Evolutionary conservation across 768 basidiomycete species (phyloP), one percentile per base, ranked within the genome.

Genomic region (Pisolithus marmoratus): DNA sequence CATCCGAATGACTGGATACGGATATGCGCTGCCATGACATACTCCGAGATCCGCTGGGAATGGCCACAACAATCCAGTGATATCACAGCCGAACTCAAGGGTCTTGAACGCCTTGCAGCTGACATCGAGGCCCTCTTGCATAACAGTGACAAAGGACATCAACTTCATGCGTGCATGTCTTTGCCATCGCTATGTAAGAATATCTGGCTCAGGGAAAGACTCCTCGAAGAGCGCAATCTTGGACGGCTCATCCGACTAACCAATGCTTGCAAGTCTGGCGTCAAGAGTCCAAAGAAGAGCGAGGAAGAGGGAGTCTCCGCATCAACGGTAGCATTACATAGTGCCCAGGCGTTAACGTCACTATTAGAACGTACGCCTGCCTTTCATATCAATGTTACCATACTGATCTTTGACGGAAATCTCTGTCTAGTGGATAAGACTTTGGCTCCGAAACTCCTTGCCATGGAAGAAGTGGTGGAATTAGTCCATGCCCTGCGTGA

Each of bases 151-250:
- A 27, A 43, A 42, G 55, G 49, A 4, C n/a, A n/a, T 8, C 52
- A 53, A 29, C 19, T 38, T 40, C 65, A 63, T 3, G 65, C 57
- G 31, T 68, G 67, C 57, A 58, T 55, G 5, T 68, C 54, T 40
- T 27, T 67, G 5, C 67, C 67, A 0, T 60, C 65, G 8, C 63
- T 67, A 37, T 68, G 60, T 53, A 62, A 65, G 36, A 48, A 54
- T 15, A 0, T 22, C 2, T 51, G 54, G 2, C 38, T 68, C 29
- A 58, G 40, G 37, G 20, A 24, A 0, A 44, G 42, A 15, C 26
- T 68, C 12, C 46, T 63, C 14, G 56, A 12, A 17, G 24, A 68
- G 1, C 43, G 41, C 15, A 60, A 64, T 27, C 14, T 67, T 53
- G 42, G 44, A 20, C 37, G 15, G 15, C 54, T 67, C 14, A 50